Percentiles rank a stretch among this genome's conserved stretches.
Conservation (phyloP, 345 rosid genomes). For the Syzygium aromaticum region DNA sequence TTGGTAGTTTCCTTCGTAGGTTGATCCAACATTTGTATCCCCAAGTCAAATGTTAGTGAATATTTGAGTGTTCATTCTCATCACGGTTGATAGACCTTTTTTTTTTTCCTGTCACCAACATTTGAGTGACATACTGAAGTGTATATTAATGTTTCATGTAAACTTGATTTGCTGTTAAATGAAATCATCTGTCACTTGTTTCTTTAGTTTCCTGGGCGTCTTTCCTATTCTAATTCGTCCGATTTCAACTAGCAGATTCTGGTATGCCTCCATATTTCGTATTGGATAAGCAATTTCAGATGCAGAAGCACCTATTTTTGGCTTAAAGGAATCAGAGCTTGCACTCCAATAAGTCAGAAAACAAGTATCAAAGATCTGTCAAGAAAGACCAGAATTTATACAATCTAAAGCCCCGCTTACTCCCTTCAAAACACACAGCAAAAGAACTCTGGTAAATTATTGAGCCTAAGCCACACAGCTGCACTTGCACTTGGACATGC, state of each 20-base stretch:
- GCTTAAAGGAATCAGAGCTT: neutral
- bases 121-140: neutral
- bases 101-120: neutral
- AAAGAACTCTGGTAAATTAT: neutral
- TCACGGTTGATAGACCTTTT: neutral
- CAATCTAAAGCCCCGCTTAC: neutral
- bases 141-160: neutral
- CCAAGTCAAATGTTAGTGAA: neutral
- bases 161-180: neutral
- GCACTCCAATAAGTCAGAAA: neutral
- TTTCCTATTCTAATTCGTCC: neutral
- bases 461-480: constrained; percentile 29
- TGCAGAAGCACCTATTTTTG: neutral
- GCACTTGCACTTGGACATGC: constrained; percentile 68
- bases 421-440: neutral
- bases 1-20: neutral
- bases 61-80: neutral
- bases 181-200: neutral
- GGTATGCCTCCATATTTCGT: neutral
- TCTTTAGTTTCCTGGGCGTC: neutral
- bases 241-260: neutral
- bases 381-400: neutral
- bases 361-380: neutral
- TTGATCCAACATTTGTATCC: neutral
- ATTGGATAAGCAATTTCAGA: neutral